Base-by-base conservation (phyloP, 106 monocot species). In the Dendrobium nobile region DNA sequence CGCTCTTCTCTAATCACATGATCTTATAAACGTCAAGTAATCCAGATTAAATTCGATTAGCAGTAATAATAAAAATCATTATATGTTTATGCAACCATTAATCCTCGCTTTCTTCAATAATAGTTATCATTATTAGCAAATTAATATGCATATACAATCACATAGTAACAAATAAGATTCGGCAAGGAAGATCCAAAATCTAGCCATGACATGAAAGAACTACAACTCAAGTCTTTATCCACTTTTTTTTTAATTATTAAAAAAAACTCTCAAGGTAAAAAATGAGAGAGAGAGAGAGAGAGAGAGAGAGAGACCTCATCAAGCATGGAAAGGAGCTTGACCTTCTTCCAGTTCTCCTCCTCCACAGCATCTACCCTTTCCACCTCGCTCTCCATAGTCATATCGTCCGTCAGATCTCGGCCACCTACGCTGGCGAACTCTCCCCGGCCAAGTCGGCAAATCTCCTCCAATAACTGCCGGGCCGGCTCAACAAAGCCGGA, bases 281-380 rank as follows among this genome's bases (percentile, higher is more conserved):
- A 42, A 5, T 9, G 5, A 40, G 40, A 33, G 16, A 16, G 68
- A 73, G 19, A 73, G 37, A 72, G 13, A 41, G 16, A 42, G 73
- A 20, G 42, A 73, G 73, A 19, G 42, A 20, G 42, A 73, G 42
- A 54, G 7, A 96, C 95, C 95, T 96, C 95, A 48, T 96, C 88
- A 22, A 96, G 84, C 93, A 96, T 85, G 79, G 93, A 89, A 47
- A 93, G 43, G 55, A 96, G 93, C 80, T 78, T 89, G 41, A 89
- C 80, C 89, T 91, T 93, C 84, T 82, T 88, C 89, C 89, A 87
- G 73, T 87, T 84, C 73, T 80, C 56, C n/a, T 43, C 79, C 13
- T n/a, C 37, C 2, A 24, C 24, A 13, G 5, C 13, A 5, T 3
- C 48, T n/a, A 15, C 5, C 48, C 48, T 41, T 47, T 75, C 47